phyloP scores from a whole-genome alignment of 225 moss, liverwort and hornwort species.

The Neckera pumila region DNA sequence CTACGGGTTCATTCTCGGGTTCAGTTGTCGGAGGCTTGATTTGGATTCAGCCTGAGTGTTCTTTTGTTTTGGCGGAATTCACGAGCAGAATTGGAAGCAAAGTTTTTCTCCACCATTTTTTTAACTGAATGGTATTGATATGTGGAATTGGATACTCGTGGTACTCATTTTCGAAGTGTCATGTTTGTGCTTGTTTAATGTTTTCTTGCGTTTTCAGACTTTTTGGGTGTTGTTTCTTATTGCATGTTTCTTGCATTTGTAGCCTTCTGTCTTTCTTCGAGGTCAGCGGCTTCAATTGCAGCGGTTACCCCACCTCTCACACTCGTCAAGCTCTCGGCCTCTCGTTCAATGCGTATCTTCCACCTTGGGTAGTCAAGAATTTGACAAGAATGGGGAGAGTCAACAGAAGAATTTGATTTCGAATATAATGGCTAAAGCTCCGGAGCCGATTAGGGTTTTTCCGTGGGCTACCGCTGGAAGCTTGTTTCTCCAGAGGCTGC shows the following conservation, averaged over 20 bases:
- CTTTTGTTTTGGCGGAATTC: background rate
- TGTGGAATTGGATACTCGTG: background rate
- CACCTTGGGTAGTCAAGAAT: background rate
- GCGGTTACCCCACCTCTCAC: background rate
- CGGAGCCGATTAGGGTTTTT: slow-evolving; percentile 35
- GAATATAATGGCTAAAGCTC: slow-evolving; percentile 9
- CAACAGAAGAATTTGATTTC: background rate
- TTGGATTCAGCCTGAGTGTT: background rate
- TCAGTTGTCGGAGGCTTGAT: background rate
- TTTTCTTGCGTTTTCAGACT: background rate
- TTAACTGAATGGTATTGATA: background rate
- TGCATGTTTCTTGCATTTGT: background rate
- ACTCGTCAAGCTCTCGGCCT: background rate
- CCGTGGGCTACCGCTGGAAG: slow-evolving; percentile 35
- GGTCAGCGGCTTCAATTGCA: slow-evolving; percentile 4
- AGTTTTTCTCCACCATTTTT: background rate
- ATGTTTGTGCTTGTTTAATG: background rate
- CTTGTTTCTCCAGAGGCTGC: slow-evolving; percentile 23
- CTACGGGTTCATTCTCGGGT: background rate
- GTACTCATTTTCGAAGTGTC: background rate
- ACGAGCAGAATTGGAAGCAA: background rate
- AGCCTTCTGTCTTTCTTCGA: slow-evolving; percentile 6
- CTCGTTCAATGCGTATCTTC: slow-evolving; percentile 17
- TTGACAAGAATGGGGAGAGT: slow-evolving; percentile 1
- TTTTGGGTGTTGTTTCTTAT: background rate